A percentile compares a stretch with the other conserved stretches of the same genome.
Conservation (phyloP, 1,284 basidiomycete species). For the Trichosporon ovoides region DNA sequence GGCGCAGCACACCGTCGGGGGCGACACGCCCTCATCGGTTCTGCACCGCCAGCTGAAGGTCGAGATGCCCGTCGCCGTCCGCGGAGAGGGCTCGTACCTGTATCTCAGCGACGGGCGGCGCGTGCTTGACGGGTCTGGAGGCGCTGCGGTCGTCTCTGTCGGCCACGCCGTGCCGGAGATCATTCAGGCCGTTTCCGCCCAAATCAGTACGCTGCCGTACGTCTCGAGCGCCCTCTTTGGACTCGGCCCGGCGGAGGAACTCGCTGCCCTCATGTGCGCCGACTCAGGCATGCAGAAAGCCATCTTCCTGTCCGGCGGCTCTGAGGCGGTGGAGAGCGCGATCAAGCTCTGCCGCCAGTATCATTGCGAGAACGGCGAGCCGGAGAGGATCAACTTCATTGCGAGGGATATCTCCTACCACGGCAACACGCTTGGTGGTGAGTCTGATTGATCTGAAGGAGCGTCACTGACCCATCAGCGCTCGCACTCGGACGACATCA, state of each 20-base stretch:
- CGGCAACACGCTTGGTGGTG: conserved; percentile 65
- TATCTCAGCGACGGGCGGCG: conserved; percentile 22
- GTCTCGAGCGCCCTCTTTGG: conserved; percentile 23
- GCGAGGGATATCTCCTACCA: conserved; percentile 74
- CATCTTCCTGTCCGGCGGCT: conserved; percentile 26
- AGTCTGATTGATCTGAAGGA: conserved; percentile 1
- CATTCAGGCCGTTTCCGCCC: conserved; percentile 41
- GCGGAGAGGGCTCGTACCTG: conserved; percentile 29
- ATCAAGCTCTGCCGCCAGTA: conserved; percentile 54
- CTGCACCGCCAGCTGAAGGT: conserved; percentile 25
- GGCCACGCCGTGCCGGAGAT: conserved; percentile 64
- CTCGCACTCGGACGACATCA: conserved; percentile 18
- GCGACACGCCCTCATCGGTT: conserved; percentile 8
- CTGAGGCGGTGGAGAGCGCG: conserved; percentile 17
- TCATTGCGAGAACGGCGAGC: conserved; percentile 60
- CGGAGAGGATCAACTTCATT: conserved; percentile 68
- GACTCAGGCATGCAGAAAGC: conserved; percentile 27
- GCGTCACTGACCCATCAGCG: conserved; percentile 7
- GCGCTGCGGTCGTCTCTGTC: conserved; percentile 73
- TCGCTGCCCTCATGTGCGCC: conserved; percentile 61
- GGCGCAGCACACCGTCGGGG: too few species aligned
- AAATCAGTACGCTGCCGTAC: conserved; percentile 62
- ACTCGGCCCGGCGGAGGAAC: conserved; percentile 24
- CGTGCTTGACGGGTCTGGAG: conserved; percentile 53
- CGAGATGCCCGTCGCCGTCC: conserved; percentile 20